A percentile compares a stretch with the other conserved stretches of the same genome.
These are phyloP conservation scores for Craterostigma plantagineum DNA, from an alignment of 257 asterid genomes.

Conservation along the genomic window DNA sequence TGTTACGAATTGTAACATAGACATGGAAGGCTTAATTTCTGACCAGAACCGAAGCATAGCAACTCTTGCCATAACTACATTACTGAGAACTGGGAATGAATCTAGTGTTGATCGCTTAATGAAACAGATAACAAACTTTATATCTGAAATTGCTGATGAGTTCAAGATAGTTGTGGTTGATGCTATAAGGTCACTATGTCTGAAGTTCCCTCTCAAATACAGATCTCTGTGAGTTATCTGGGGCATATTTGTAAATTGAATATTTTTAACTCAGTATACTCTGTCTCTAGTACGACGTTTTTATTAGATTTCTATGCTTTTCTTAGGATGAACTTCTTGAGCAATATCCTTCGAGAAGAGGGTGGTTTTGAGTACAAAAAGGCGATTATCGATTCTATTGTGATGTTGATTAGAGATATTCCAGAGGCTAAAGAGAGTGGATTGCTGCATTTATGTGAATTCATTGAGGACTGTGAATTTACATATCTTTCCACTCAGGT, in stretches of 20 bases:
- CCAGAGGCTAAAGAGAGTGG: constrained; percentile 91
- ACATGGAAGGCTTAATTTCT: constrained; percentile 81
- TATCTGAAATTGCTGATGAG: constrained; percentile 92
- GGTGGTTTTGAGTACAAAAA: constrained; percentile 89
- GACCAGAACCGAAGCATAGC: constrained; percentile 90
- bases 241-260: background rate
- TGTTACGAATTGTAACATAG: constrained; percentile 71
- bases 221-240: constrained; percentile 52
- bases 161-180: constrained; percentile 88
- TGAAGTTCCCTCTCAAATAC: constrained; percentile 77
- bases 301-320: background rate
- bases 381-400: constrained; percentile 84
- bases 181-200: constrained; percentile 72
- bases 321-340: constrained; percentile 68
- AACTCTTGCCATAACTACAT: constrained; percentile 78
- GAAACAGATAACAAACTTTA: constrained; percentile 74
- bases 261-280: background rate
- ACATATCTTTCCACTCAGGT: constrained; percentile 92
- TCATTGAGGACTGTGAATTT: constrained; percentile 87
- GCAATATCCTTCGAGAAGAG: constrained; percentile 82
- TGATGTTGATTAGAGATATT: constrained; percentile 71
- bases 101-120: constrained; percentile 77
- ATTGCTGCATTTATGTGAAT: constrained; percentile 70
- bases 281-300: background rate
- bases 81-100: constrained; percentile 76